Conservation (phyloP, 163 green algal genomes). For the Chlamydomonas reinhardtii region DNA sequence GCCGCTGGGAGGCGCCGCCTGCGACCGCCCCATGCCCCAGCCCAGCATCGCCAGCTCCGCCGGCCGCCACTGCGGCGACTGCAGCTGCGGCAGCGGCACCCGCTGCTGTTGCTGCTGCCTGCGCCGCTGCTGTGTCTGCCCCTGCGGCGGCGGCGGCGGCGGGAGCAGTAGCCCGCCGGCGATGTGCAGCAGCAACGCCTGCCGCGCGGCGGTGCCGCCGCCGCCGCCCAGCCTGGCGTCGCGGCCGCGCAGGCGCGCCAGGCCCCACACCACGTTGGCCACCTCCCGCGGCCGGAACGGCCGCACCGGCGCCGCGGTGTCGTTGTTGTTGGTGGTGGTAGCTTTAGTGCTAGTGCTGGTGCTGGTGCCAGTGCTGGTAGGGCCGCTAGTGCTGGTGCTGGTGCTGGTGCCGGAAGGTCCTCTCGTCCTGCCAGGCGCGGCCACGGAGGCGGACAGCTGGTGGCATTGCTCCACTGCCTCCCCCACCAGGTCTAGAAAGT, state of each 20-base stretch:
- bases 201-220: background rate
- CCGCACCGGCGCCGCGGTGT: background rate
- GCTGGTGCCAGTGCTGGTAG: background rate
- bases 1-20: background rate
- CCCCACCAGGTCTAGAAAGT: background rate
- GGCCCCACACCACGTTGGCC: conserved; percentile 36
- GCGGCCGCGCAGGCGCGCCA: background rate
- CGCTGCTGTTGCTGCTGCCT: background rate
- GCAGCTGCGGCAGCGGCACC: background rate
- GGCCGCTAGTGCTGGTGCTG: background rate
- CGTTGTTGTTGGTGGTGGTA: background rate
- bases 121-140: background rate
- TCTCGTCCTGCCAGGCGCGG: no score
- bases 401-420: no score
- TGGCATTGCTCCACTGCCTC: conserved; percentile 7
- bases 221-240: conserved; percentile 7
- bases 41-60: conserved; percentile 39
- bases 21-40: conserved; percentile 25
- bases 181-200: conserved; percentile 4
- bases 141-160: background rate
- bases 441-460: background rate
- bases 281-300: conserved; percentile 25
- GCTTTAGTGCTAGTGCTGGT: background rate
- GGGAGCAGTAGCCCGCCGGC: background rate
- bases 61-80: conserved; percentile 15